Evolutionary conservation across 1,139 yeast species (phyloP).

Genomic region (Blastobotrys raffinosifermentans): DNA sequence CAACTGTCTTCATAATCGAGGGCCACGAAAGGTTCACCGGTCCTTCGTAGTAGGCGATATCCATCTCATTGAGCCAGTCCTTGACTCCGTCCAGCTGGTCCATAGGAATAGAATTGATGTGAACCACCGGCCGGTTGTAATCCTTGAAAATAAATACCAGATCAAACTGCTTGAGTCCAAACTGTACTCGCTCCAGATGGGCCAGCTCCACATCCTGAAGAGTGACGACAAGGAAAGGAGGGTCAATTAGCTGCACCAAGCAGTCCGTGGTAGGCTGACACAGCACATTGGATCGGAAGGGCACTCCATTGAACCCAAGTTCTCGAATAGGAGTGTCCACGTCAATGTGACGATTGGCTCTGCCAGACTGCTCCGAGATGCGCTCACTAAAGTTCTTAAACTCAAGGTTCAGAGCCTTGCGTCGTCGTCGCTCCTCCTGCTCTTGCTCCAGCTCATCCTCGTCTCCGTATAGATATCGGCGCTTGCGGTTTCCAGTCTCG

Average conservation of each 20-base stretch:
- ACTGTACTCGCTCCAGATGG: conserved; percentile 94
- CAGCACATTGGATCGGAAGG: conserved; percentile 87
- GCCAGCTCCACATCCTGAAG: conserved; percentile 91
- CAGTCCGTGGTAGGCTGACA: conserved; percentile 98
- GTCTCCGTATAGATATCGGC: conserved; percentile 89
- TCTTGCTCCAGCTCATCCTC: conserved; percentile 98
- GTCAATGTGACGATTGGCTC: conserved; percentile 54
- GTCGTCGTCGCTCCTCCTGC: conserved; percentile 94
- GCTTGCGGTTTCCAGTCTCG: conserved; percentile 93
- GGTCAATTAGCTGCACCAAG: conserved; percentile 86
- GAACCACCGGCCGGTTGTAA: conserved; percentile 79
- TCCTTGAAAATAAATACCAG: conserved; percentile 93
- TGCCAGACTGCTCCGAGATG: conserved; percentile 72
- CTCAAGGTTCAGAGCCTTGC: conserved; percentile 86
- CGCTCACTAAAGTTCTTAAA: conserved; percentile 84
- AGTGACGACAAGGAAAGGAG: conserved; percentile 89
- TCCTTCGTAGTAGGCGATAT: conserved; percentile 90
- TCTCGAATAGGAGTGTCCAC: conserved; percentile 95
- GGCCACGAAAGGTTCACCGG: conserved; percentile 95
- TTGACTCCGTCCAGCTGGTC: conserved; percentile 87
- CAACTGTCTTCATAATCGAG: conserved; percentile 89
- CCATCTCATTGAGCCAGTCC: conserved; percentile 94
- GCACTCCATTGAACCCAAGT: conserved; percentile 96
- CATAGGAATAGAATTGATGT: conserved; percentile 92
- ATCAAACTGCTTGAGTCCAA: conserved; percentile 94